Evolutionary conservation across 208 protist species (phyloP).

Genomic region (Leptomonas seymouri): DNA sequence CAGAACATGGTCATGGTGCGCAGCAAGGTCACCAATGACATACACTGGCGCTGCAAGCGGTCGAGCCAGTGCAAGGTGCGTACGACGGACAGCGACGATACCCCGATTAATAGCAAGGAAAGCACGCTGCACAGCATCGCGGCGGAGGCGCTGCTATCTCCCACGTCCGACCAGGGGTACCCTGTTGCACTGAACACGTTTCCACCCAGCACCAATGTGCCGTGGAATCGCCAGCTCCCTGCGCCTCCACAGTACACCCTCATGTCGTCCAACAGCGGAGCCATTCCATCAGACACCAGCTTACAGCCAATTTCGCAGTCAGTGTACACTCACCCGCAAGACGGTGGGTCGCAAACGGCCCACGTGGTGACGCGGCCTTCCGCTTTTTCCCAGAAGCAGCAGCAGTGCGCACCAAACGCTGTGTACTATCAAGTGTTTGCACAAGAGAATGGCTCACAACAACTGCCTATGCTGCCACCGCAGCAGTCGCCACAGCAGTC

Average conservation of each 20-base stretch:
- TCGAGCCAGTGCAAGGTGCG: slow-evolving; percentile 35
- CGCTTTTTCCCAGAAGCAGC: not conserved
- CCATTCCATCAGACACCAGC: slow-evolving; percentile 2
- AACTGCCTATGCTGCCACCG: not conserved
- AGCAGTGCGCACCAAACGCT: not conserved
- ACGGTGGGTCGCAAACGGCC: not conserved
- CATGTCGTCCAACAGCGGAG: slow-evolving; percentile 6
- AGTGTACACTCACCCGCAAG: not conserved
- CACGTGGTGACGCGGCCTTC: slow-evolving; percentile 13
- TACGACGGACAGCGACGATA: slow-evolving; percentile 13
- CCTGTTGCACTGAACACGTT: not conserved
- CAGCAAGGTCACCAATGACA: slow-evolving; percentile 24
- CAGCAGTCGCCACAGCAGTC: not conserved
- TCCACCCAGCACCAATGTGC: not conserved
- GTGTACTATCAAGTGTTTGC: slow-evolving; percentile 2
- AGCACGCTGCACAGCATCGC: slow-evolving; percentile 16
- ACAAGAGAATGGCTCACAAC: not conserved
- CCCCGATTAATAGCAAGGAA: slow-evolving; percentile 19
- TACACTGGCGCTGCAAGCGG: slow-evolving; percentile 41
- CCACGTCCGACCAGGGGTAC: not conserved
- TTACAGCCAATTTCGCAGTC: slow-evolving; percentile 10
- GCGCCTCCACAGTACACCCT: slow-evolving; percentile 23
- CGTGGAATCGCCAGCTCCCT: not conserved
- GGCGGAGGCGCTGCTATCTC: slow-evolving; percentile 9
- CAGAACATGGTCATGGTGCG: slow-evolving; percentile 45